Evolutionary conservation across 1,284 basidiomycete species (phyloP), one percentile per base, ranked within the genome.

Genomic region (Cryptococcus depauperatus): DNA sequence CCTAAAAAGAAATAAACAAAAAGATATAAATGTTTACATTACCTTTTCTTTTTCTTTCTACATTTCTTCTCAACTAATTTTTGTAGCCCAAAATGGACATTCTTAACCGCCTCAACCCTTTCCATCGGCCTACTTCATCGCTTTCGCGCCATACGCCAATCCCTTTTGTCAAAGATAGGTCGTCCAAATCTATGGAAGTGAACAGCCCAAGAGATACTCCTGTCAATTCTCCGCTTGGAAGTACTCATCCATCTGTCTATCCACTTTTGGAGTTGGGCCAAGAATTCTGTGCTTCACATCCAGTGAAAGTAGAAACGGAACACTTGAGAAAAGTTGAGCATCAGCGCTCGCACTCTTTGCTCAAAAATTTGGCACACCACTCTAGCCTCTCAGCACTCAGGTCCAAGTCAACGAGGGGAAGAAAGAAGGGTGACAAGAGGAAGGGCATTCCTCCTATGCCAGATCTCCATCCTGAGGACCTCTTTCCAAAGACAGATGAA

Each of bases 321-420:
- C n/a, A n/a, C n/a, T 10, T 16, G 38, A 13, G 5, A 11, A 40
- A 26, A 13, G 13, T 14, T 16, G 27, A 28, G 3, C 38, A 40
- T n/a, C 38, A 28, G 13, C n/a, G 38, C 23, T 40, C 38, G 7
- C 38, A 40, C 25, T 28, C 37, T 21, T 22, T 65, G 34, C 47
- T 65, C 1, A 47, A 59, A 5, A 47, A 56, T 3, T 44, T 65
- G 14, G 58, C 62, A 1, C 59, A 63, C 38, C 57, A 63, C 47
- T 55, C 62, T 3, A 57, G 54, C 23, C 38, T 65, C 16, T 57
- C 56, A 2, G 62, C 59, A 0, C 46, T 65, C 10, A 55, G 51
- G 37, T 41, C 34, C 2, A 55, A 53, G 23, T 54, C 54, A 11
- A 55, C 43, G 32, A 32, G 46, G 28, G 41, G 41, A 18, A 53